A percentile compares a stretch with the other conserved stretches of the same genome.
phyloP scores from a whole-genome alignment of 306 rosid genomes.

The Pterocarpus santalinus region DNA sequence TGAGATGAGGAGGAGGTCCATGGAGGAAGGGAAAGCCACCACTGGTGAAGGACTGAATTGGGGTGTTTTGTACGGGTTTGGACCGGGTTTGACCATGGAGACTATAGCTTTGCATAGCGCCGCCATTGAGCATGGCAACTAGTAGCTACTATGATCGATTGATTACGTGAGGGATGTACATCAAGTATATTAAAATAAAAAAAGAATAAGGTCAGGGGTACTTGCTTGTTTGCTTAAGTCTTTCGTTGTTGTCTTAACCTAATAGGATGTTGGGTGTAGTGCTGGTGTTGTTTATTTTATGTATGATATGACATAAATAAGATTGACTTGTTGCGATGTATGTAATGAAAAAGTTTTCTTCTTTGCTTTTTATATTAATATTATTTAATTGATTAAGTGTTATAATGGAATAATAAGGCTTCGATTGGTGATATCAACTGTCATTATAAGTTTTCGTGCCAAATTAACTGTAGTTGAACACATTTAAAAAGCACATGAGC shows the following conservation, averaged over 20 bases:
- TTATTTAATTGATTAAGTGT: no score
- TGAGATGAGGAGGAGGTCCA: constrained; percentile 52
- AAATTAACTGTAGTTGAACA: no score
- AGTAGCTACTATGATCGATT: background rate
- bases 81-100: constrained; percentile 51
- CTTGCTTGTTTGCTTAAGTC: background rate
- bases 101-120: background rate
- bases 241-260: background rate
- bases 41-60: constrained; percentile 53
- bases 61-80: constrained; percentile 48
- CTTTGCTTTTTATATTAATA: no score
- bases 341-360: no score
- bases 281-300: background rate
- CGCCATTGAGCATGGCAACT: background rate
- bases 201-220: background rate
- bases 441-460: no score
- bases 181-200: background rate
- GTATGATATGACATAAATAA: background rate
- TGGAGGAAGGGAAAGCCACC: constrained; percentile 42
- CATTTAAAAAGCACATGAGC: no score
- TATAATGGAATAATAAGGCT: no score
- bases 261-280: background rate
- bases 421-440: no score
- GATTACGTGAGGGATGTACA: background rate
- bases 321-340: no score